Base-by-base conservation (phyloP, 495 filamentous ascomycete genomes). In the Tuber borchii region DNA sequence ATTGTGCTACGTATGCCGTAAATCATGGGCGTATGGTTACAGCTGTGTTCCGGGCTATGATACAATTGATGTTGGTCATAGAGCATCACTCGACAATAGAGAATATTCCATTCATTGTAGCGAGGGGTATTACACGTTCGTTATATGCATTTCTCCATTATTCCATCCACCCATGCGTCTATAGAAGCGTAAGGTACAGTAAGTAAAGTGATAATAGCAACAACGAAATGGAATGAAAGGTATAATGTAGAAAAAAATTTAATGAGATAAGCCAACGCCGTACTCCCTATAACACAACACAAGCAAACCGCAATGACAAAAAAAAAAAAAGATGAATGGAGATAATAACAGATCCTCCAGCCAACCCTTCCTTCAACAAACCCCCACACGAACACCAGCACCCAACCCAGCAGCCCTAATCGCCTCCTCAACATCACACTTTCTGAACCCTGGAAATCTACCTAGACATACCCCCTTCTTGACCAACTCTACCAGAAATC, bases 391-490 rank as follows among this genome's bases (percentile, higher is more conserved):
- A 31, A 31, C n/a, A 9, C 56, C n/a, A 10, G 3, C 12, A n/a
- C 56, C n/a, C 7, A 65, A 31, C 26, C 56, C n/a, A 65, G 56
- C 56, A 31, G 26, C 26, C 56, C 56, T 65, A 17, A 92, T 87
- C 44, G 90, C 87, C 34, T 73, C 78, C 76, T 91, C 88, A 10
- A 93, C 88, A 79, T 91, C 90, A 69, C 78, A 83, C 69, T 85
- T 85, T 51, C 86, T 86, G 70, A 90, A 89, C 1, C 90, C 91
- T 6, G 91, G 90, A 3, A 88, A 81, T 17, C 89, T 84, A 0
- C 90, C 91, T 0, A 92, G 84, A 83, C 91, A 92, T 0, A 89
- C 86, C 7, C 83, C 86, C 37, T 81, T 78, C 56, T 75, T 82
- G 70, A 88, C 81, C 69, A 89, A 79, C 74, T 85, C 87, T 89